Conservation (phyloP, 148 eudicot genomes). For the Nyssa sinensis region DNA sequence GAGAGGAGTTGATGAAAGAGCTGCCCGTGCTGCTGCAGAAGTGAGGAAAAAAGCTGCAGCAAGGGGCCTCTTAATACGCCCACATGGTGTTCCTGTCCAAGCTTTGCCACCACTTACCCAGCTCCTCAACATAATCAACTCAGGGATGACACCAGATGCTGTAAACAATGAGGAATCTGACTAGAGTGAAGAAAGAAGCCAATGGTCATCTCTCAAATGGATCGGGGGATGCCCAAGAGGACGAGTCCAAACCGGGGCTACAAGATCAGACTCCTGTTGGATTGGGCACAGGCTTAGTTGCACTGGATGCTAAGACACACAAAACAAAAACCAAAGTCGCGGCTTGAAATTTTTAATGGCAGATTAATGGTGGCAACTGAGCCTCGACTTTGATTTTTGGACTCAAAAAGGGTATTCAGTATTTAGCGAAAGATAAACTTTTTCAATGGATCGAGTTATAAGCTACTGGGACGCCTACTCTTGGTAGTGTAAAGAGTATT, state of each 20-base stretch:
- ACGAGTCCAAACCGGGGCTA: constrained; percentile 13
- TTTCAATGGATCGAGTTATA: background rate
- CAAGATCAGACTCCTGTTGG: constrained; percentile 59
- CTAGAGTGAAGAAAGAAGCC: constrained; percentile 24
- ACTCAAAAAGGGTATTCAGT: background rate
- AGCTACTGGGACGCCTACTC: background rate
- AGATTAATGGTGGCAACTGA: too few species aligned
- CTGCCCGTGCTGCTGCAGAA: constrained; percentile 78
- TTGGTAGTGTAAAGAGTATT: background rate
- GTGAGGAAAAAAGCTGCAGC: constrained; percentile 80
- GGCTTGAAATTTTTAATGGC: constrained; percentile 19
- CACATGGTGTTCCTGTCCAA: constrained; percentile 56
- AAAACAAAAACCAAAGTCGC: constrained; percentile 45
- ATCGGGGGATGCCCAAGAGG: constrained; percentile 12
- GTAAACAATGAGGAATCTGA: constrained; percentile 21
- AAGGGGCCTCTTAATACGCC: constrained; percentile 53
- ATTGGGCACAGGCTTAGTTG: constrained; percentile 57
- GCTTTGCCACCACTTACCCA: constrained; percentile 52
- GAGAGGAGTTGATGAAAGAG: constrained; percentile 79
- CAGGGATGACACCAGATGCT: constrained; percentile 40
- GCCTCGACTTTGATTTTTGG: background rate
- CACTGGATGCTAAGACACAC: constrained; percentile 63
- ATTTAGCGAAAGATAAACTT: background rate
- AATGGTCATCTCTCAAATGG: constrained; percentile 23
- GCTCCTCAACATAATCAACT: constrained; percentile 48